phyloP scores from a whole-genome alignment of 2,329 filamentous ascomycete genomes.

The Colletotrichum somersetense region DNA sequence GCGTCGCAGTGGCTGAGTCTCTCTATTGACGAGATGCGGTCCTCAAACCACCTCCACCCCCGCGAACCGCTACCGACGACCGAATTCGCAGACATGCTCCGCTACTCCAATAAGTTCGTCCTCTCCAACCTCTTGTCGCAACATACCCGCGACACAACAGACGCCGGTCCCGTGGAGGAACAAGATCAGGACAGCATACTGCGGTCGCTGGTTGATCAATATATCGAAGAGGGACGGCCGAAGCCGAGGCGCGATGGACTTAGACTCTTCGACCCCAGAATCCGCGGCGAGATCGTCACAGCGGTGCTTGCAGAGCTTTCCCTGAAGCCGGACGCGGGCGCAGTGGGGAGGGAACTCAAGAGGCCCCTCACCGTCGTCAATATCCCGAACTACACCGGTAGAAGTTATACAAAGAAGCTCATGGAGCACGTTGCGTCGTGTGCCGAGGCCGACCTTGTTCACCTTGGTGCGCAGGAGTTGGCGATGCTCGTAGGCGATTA shows the following conservation, averaged over 20 bases:
- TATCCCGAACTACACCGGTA: constrained; percentile 52
- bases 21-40: constrained; percentile 40
- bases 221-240: constrained; percentile 38
- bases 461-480: constrained; percentile 77
- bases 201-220: constrained; percentile 32
- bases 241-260: constrained; percentile 27
- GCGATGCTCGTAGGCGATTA: constrained; percentile 78
- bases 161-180: constrained; percentile 14
- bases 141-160: constrained; percentile 25
- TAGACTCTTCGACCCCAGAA: constrained; percentile 35
- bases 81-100: constrained; percentile 40
- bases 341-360: constrained; percentile 44
- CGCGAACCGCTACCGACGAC: constrained; percentile 37
- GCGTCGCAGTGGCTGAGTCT: constrained; percentile 38
- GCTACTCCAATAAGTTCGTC: constrained; percentile 36
- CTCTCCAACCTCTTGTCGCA: constrained; percentile 38
- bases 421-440: constrained; percentile 73
- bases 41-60: constrained; percentile 22
- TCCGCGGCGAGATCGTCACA: constrained; percentile 48
- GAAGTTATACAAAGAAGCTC: constrained; percentile 50
- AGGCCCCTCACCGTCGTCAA: constrained; percentile 53
- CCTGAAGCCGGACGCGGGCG: constrained; percentile 43
- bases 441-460: constrained; percentile 74
- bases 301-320: constrained; percentile 50
- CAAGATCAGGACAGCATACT: constrained; percentile 16